phyloP scores from a whole-genome alignment of 1,284 basidiomycete genomes.

The Polyporus tsugae region DNA sequence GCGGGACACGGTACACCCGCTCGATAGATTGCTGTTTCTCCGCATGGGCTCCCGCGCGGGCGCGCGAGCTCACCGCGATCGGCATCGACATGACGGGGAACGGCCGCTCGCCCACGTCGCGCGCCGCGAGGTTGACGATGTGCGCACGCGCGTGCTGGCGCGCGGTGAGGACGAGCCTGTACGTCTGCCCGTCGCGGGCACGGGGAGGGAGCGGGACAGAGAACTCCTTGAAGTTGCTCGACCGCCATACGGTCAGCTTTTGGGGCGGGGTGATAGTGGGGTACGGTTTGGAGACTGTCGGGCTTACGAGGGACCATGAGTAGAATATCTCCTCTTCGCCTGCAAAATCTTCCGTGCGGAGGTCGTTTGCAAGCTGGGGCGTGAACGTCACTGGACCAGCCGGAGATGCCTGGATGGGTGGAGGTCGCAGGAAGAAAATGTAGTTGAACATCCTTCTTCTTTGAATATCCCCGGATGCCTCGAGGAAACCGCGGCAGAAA shows the following conservation, averaged over 20 bases:
- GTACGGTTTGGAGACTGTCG: constrained; percentile 20
- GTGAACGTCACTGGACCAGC: constrained; percentile 60
- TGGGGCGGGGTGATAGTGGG: constrained; percentile 48
- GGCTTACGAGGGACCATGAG: constrained; percentile 40
- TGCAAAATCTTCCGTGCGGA: constrained; percentile 72
- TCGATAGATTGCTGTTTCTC: constrained; percentile 78
- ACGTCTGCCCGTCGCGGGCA: constrained; percentile 60
- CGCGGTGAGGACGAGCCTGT: constrained; percentile 68
- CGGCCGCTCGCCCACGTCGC: constrained; percentile 49
- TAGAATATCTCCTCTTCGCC: constrained; percentile 56
- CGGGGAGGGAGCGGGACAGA: constrained; percentile 66
- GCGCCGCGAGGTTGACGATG: constrained; percentile 39
- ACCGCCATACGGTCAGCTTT: constrained; percentile 79
- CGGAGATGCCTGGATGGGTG: constrained; percentile 56
- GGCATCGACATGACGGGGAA: constrained; percentile 75
- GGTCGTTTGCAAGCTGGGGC: constrained; percentile 82
- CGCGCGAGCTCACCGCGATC: constrained; percentile 53
- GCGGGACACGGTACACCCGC: constrained; percentile 59
- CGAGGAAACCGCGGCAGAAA: constrained; percentile 11
- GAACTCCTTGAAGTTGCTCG: constrained; percentile 75
- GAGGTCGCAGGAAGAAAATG: constrained; percentile 80
- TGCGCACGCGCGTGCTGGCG: constrained; percentile 39
- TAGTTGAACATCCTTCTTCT: constrained; percentile 72
- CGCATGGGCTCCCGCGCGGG: constrained; percentile 27
- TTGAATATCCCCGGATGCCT: neutral